These are phyloP conservation scores for Entomortierella beljakovae DNA, from an alignment of 192 early-diverging fungal genomes.

Conservation along the genomic window DNA sequence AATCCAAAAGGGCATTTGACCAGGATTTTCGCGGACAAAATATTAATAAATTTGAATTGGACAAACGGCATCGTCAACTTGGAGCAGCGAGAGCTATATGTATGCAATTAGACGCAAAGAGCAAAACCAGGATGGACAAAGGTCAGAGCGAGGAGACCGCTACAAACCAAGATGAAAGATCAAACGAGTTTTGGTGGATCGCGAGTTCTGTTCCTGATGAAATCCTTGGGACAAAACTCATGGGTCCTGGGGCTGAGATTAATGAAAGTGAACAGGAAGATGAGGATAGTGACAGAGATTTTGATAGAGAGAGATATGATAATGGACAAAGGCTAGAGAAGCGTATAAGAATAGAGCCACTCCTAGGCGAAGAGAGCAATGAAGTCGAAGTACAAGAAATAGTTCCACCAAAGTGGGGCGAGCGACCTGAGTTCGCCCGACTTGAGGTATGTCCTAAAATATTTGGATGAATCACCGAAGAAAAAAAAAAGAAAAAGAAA, in stretches of 20 bases:
- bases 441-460: conserved; percentile 15
- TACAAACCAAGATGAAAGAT: conserved; percentile 12
- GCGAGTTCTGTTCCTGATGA: conserved; percentile 34
- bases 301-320: conserved; percentile 24
- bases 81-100: conserved; percentile 54
- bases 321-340: conserved; percentile 35
- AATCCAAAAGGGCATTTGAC: conserved; percentile 43
- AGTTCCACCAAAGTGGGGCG: conserved; percentile 53
- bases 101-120: conserved; percentile 55
- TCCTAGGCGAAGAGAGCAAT: conserved; percentile 4
- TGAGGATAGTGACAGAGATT: conserved; percentile 15
- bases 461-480: no score
- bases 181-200: conserved; percentile 52
- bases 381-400: conserved; percentile 12
- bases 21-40: conserved; percentile 54
- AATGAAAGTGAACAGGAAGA: not conserved
- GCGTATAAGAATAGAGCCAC: conserved; percentile 23
- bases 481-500: no score
- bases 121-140: not conserved
- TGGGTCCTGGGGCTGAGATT: conserved; percentile 27
- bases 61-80: conserved; percentile 42
- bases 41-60: conserved; percentile 39
- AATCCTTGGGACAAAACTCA: conserved; percentile 27
- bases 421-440: conserved; percentile 18
- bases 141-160: not conserved